Evolutionary conservation across 2,329 filamentous ascomycete species (phyloP).

Genomic region (Mycosphaerelloides madeirae): DNA sequence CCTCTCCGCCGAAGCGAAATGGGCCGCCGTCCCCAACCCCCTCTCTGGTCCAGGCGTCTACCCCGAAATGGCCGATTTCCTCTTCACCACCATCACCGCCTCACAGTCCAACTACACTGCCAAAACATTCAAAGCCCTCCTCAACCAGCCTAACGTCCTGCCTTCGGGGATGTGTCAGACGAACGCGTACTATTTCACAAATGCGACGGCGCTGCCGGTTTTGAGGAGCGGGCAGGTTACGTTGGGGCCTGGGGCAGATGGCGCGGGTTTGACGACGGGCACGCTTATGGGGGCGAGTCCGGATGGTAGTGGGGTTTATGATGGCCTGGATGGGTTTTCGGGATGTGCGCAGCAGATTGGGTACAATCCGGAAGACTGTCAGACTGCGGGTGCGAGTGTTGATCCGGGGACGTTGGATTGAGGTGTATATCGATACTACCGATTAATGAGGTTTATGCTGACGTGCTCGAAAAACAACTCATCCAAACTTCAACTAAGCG

Average conservation of each 20-base stretch:
- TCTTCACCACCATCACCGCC: conserved; percentile 11
- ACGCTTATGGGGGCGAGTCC: conserved; percentile 18
- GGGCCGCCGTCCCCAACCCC: conserved; percentile 20
- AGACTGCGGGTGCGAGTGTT: conserved; percentile 14
- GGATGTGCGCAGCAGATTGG: conserved; percentile 24
- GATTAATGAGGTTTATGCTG: too few relatives aligned
- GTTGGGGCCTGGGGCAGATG: conserved; percentile 20
- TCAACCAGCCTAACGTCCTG: conserved; percentile 19
- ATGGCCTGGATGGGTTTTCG: conserved; percentile 15
- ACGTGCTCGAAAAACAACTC: too few relatives aligned
- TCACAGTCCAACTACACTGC: conserved; percentile 8
- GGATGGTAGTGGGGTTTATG: conserved; percentile 18
- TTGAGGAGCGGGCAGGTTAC: conserved; percentile 21
- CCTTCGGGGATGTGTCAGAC: conserved; percentile 19
- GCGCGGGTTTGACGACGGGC: conserved; percentile 8
- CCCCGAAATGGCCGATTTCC: conserved; percentile 18
- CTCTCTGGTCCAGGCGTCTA: conserved; percentile 23
- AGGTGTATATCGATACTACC: too few relatives aligned
- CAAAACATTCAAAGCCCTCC: conserved; percentile 17
- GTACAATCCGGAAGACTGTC: conserved; percentile 21
- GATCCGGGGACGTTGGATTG: conserved; percentile 17
- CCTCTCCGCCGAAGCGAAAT: conserved; percentile 14
- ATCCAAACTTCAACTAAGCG: too few relatives aligned
- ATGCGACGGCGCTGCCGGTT: conserved; percentile 18
- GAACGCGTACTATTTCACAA: conserved; percentile 25